Evolutionary conservation across 306 rosid genomes (phyloP).

Genomic region (Ziziphus jujuba): DNA sequence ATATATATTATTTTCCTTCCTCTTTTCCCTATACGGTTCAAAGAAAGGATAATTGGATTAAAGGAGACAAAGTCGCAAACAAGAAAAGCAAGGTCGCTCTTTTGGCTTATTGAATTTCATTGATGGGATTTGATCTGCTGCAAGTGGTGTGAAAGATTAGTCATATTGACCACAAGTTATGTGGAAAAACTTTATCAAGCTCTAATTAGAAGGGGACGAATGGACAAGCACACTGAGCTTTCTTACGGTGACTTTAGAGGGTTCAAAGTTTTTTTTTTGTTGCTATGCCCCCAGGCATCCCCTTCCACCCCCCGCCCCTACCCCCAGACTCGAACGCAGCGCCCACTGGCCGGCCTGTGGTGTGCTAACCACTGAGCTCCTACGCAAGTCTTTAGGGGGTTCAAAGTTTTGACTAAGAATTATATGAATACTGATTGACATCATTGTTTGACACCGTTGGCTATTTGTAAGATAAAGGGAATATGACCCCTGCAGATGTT

Average conservation of each 20-base stretch:
- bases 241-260: conserved; percentile 60
- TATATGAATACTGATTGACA: conserved; percentile 52
- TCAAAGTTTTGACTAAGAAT: conserved; percentile 54
- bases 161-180: conserved; percentile 71
- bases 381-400: no score
- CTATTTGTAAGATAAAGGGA: conserved; percentile 27
- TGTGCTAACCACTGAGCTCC: no score
- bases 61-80: conserved; percentile 26
- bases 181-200: conserved; percentile 85
- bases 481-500: conserved; percentile 70
- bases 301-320: no score
- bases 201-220: conserved; percentile 68
- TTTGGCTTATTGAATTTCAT: conserved; percentile 62
- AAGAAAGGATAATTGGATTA: no score
- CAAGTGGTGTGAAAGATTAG: conserved; percentile 66
- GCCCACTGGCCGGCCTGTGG: no score
- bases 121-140: conserved; percentile 79
- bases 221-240: conserved; percentile 73
- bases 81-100: conserved; percentile 50
- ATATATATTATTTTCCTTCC: no score
- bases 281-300: no score
- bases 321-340: no score
- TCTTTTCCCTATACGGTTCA: no score
- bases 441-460: conserved; percentile 31
- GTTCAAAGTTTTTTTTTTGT: no score